Evolutionary conservation across 2,329 filamentous ascomycete genomes (phyloP).

Genomic region (Fusarium protoensiforme): DNA sequence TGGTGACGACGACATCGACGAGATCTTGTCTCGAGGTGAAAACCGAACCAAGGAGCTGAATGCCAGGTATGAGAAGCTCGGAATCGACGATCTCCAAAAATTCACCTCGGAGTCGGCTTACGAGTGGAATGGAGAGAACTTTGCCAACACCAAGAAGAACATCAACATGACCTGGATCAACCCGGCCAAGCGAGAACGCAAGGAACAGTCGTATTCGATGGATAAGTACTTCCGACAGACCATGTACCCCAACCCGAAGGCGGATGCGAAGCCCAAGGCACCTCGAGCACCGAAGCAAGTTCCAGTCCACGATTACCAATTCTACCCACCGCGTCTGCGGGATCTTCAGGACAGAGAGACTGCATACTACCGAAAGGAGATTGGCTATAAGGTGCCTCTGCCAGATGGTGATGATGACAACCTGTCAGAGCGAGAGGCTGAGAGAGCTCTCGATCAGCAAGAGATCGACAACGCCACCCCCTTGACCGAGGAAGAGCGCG

Average conservation of each 20-base stretch:
- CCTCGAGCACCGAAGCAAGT: slow-evolving; percentile 96
- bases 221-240: slow-evolving; percentile 98
- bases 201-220: slow-evolving; percentile 97
- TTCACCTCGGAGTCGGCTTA: slow-evolving; percentile 98
- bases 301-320: slow-evolving; percentile 94
- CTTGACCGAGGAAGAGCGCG: slow-evolving; percentile 88
- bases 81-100: slow-evolving; percentile 96
- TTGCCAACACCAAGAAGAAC: slow-evolving; percentile 90
- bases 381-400: slow-evolving; percentile 93
- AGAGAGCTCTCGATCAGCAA: slow-evolving; percentile 86
- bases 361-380: slow-evolving; percentile 94
- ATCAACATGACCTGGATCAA: slow-evolving; percentile 98
- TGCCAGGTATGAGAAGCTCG: slow-evolving; percentile 94
- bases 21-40: slow-evolving; percentile 87
- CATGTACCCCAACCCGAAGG: slow-evolving; percentile 81
- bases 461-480: slow-evolving; percentile 93
- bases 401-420: slow-evolving; percentile 89
- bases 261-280: slow-evolving; percentile 92
- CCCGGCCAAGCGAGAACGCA: slow-evolving; percentile 96
- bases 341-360: slow-evolving; percentile 97
- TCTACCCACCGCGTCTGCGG: slow-evolving; percentile 85
- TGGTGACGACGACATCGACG: slow-evolving; percentile 91
- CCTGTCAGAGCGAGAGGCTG: slow-evolving; percentile 84
- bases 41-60: slow-evolving; percentile 90
- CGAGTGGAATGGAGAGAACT: slow-evolving; percentile 98